Evolutionary conservation across 164 flowering plant species (phyloP).

Genomic region (Akebia trifoliata): DNA sequence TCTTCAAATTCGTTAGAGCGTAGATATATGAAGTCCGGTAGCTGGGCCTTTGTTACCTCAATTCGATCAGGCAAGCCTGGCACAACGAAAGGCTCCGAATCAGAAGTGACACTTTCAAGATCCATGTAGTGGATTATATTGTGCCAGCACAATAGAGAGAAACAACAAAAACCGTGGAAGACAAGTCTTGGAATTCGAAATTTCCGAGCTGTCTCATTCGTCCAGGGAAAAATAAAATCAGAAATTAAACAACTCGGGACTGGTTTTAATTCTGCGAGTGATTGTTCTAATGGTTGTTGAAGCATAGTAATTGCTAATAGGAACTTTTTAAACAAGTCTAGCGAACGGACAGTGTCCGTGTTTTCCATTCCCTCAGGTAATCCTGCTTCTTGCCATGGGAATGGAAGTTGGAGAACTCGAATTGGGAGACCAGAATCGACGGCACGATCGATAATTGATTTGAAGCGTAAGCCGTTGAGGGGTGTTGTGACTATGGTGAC

Average conservation of each 20-base stretch:
- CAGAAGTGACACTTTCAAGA: conserved; percentile 17
- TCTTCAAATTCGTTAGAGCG: too few species aligned
- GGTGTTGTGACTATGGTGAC: conserved; percentile 52
- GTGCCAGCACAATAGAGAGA: conserved; percentile 18
- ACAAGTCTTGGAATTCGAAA: conserved; percentile 36
- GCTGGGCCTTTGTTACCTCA: conserved; percentile 29
- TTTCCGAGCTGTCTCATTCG: conserved; percentile 19
- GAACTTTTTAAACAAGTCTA: conserved; percentile 19
- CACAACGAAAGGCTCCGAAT: conserved; percentile 26
- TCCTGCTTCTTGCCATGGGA: conserved; percentile 33
- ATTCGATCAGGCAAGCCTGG: conserved; percentile 31
- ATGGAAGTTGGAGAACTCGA: conserved; percentile 16
- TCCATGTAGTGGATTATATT: conserved; percentile 5
- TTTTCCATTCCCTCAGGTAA: conserved; percentile 47
- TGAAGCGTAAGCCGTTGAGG: conserved; percentile 24
- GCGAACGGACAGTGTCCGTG: conserved; percentile 29
- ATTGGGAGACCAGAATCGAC: conserved; percentile 18
- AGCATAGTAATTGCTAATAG: conserved; percentile 23
- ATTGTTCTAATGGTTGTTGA: conserved; percentile 28
- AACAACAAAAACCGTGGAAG: conserved; percentile 31
- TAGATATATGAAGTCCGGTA: conserved; percentile 11
- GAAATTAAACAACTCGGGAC: conserved; percentile 38
- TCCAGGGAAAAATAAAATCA: conserved; percentile 33
- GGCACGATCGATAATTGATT: conserved; percentile 12
- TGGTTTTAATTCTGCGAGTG: conserved; percentile 17